Base-by-base conservation (phyloP, 805 yeast genomes). In the Candida caryicola region DNA sequence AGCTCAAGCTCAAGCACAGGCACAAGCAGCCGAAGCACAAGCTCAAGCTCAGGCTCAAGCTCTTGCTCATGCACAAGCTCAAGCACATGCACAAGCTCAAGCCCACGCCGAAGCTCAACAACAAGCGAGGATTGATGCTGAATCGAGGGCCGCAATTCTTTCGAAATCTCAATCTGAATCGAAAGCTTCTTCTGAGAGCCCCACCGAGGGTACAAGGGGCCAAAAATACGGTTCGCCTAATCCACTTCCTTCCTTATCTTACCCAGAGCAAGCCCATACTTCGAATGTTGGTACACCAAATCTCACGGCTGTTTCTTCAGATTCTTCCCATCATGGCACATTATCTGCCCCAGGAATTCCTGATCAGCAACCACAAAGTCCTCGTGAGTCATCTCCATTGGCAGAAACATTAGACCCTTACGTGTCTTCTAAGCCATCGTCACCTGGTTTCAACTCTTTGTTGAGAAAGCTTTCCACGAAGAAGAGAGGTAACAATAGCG, bases 201-300 rank as follows among this genome's bases (percentile, higher is more conserved):
- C 25, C 10, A 10, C 25, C 25, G 25, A 10, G 10, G 10, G 10
- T 21, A 7, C 7, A 21, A 7, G 10, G 10, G 25, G 10, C 7
- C 25, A 21, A 21, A 7, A 7, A 10, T 7, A 21, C 10, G 25
- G 7, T 10, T 21, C 25, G 7, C 10, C 25, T 21, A 21, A 10
- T 16, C 21, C 15, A 9, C 21, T 45, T 9, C 50, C 60, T 13
- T 40, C 51, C 10, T 42, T 63, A 25, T 34, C 64, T 10, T 55
- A 57, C 30, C 73, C 73, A 3, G 66, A 62, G 39, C 71, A 62
- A 44, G 72, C 72, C 0, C 71, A 68, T 45, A 64, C 71, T 5
- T 46, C 65, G 1, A 30, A 45, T 17, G 43, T 47, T 23, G 48
- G 60, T 10, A 35, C 51, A 18, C 39, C 51, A 15, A 41, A 44